Base-by-base conservation (phyloP, 73 alveolate species). In the Breviolum minutum region DNA sequence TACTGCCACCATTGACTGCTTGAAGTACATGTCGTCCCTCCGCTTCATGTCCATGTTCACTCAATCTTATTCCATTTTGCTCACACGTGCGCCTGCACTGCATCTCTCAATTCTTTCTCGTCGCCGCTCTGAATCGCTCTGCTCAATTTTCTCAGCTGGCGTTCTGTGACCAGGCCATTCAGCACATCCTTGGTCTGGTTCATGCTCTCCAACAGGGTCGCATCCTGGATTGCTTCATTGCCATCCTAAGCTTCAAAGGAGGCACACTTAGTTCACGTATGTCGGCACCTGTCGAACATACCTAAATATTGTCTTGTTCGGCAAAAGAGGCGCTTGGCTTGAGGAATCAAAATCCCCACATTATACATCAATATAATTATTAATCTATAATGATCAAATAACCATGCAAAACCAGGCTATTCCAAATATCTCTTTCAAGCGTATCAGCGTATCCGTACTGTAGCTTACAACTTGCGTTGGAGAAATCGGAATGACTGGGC, bases 101-200 rank as follows among this genome's bases (percentile, higher is more conserved):
- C 96, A 32, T 89, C 96, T 40, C 86, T 70, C 71, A 89, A 79
- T 60, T 89, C 73, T 16, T 77, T 74, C 71, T 89, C 96, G 70
- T 89, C 96, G 27, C 96, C 86, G 63, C 96, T 89, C 60, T 74
- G 63, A 30, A 89, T 68, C 30, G 79, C 96, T 85, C 79, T n/a
- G 84, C 86, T 89, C 87, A 62, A n/a, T 12, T 19, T 32, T 62
- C 79, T 89, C 85, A 89, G 84, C 87, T 73, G 63, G 22, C 86
- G 96, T 24, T 89, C 73, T 63, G 71, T 64, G 64, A 87, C 66
- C 64, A 64, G 20, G 54, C 40, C 61, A 60, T 64, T 87, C 66
- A 87, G 30, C 26, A 40, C 83, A 22, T 14, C 95, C 64, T 32
- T 48, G 19, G 95, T 24, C 70, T 87, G 82, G 40, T 7, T 74